phyloP scores from a whole-genome alignment of 306 rosid genomes.

The Phaseolus lunatus region DNA sequence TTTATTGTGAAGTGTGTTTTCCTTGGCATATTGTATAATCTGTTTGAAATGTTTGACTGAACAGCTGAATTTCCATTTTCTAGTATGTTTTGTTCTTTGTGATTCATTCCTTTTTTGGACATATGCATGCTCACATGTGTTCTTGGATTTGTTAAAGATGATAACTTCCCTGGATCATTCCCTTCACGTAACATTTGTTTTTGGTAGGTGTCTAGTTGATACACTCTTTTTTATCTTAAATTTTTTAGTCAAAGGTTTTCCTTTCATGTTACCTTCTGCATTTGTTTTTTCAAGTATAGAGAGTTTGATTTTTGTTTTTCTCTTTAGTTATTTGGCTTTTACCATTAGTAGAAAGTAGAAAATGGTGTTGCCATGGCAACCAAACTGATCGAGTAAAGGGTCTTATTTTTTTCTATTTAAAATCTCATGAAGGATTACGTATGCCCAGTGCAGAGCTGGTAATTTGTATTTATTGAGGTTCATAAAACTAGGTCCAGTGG shows the following conservation, averaged over 20 bases:
- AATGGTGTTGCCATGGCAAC: neutral
- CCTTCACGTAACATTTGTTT: neutral
- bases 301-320: conserved; percentile 11
- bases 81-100: neutral
- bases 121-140: conserved; percentile 30
- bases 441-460: neutral
- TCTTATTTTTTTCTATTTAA: neutral
- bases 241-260: neutral
- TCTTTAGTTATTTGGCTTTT: neutral
- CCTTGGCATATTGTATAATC: conserved; percentile 19
- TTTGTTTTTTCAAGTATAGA: conserved; percentile 3
- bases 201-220: conserved; percentile 17
- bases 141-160: conserved; percentile 27
- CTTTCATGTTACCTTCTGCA: conserved; percentile 18
- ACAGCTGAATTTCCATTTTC: conserved; percentile 7
- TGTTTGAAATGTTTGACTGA: conserved; percentile 37
- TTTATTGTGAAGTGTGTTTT: conserved; percentile 35
- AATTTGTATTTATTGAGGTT: neutral
- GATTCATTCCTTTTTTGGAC: conserved; percentile 24
- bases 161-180: conserved; percentile 33
- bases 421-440: neutral
- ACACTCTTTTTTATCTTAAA: neutral
- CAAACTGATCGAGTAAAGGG: neutral
- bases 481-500: neutral
- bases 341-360: conserved; percentile 28